phyloP scores from a whole-genome alignment of 1,284 basidiomycete species.

The Tilletia setariae region DNA sequence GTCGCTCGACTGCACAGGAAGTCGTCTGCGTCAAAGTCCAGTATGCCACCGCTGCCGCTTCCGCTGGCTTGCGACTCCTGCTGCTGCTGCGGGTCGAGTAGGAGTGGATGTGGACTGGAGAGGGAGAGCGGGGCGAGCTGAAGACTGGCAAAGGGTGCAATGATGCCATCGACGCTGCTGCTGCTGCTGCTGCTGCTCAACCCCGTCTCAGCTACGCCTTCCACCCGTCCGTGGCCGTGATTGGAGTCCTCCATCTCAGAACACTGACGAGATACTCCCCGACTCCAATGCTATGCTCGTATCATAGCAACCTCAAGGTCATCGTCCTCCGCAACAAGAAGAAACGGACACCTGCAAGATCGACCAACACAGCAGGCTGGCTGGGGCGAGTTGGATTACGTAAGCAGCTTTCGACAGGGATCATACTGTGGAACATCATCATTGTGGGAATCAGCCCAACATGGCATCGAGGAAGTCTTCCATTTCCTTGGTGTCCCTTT shows the following conservation, averaged over 20 bases:
- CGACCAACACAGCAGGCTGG: too few relatives aligned
- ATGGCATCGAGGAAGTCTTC: constrained; percentile 19
- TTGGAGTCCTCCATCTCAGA: too few relatives aligned
- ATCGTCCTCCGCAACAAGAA: too few relatives aligned
- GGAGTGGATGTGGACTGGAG: constrained; percentile 1
- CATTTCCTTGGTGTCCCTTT: constrained; percentile 1
- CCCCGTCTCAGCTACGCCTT: neutral
- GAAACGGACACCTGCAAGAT: too few relatives aligned
- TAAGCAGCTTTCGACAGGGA: neutral
- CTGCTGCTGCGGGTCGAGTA: neutral
- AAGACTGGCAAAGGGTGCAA: constrained; percentile 9
- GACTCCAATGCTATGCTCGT: too few relatives aligned
- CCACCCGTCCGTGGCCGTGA: too few relatives aligned
- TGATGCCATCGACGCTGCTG: constrained; percentile 2
- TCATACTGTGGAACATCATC: too few relatives aligned
- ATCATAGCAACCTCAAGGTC: too few relatives aligned
- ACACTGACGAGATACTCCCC: too few relatives aligned
- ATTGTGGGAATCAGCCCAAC: neutral
- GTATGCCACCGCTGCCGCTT: too few relatives aligned
- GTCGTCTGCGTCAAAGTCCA: constrained; percentile 8
- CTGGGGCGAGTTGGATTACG: neutral
- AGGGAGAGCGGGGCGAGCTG: constrained; percentile 12
- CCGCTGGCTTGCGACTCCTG: neutral
- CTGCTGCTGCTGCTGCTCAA: neutral
- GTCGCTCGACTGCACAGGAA: constrained; percentile 13